Evolutionary conservation across 2,329 filamentous ascomycete genomes (phyloP).

Genomic region (Fusarium torulosum): DNA sequence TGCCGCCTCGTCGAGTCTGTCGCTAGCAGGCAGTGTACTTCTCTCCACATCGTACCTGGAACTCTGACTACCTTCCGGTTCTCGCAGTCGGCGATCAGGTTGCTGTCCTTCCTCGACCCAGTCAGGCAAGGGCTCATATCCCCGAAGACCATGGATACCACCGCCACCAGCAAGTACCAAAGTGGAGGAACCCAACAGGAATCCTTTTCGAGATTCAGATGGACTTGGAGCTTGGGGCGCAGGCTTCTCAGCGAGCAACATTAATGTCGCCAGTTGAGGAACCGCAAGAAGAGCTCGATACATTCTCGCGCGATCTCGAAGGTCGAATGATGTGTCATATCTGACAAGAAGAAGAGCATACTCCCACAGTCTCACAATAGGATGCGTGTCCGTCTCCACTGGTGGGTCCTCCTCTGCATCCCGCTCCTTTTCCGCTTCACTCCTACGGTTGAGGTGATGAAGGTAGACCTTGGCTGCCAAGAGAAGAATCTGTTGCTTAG

Average conservation of each 20-base stretch:
- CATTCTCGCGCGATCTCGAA: conserved; percentile 89
- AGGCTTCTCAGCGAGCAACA: conserved; percentile 93
- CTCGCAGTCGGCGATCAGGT: conserved; percentile 80
- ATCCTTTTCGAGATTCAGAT: conserved; percentile 82
- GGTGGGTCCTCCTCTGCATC: conserved; percentile 51
- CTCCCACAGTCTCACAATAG: conserved; percentile 82
- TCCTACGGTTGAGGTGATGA: conserved; percentile 80
- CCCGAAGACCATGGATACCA: conserved; percentile 78
- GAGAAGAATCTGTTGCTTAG: conserved; percentile 91
- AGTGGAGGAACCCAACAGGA: conserved; percentile 85
- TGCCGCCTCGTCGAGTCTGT: conserved; percentile 71
- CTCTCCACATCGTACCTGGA: conserved; percentile 52
- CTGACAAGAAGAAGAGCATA: conserved; percentile 87
- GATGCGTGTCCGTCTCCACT: conserved; percentile 63
- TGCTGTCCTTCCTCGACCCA: conserved; percentile 88
- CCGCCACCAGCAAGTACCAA: conserved; percentile 84
- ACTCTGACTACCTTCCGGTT: conserved; percentile 60
- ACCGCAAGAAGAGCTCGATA: conserved; percentile 87
- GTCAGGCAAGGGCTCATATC: conserved; percentile 82
- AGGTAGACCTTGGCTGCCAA: conserved; percentile 97
- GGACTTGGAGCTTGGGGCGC: conserved; percentile 92
- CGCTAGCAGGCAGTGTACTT: conserved; percentile 67
- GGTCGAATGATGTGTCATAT: conserved; percentile 94
- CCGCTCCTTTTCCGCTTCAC: conserved; percentile 56
- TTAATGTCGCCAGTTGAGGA: conserved; percentile 88